These are phyloP conservation scores for Gymnopilus dilepis DNA, from an alignment of 768 basidiomycete species.

Conservation along the genomic window DNA sequence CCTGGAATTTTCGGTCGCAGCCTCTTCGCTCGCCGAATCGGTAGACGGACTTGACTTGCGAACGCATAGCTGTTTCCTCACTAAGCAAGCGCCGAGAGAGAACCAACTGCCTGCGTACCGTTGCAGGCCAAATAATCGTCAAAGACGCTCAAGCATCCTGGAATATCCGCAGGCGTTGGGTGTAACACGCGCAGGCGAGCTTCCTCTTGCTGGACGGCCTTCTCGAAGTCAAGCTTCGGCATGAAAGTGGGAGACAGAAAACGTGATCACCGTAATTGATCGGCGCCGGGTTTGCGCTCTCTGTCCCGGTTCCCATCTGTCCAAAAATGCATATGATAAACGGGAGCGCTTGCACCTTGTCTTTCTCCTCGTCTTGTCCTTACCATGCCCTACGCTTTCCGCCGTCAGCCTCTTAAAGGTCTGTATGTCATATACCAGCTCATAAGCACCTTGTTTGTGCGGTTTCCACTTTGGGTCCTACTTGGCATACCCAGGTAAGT, in stretches of 20 bases:
- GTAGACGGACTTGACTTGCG: conserved; percentile 86
- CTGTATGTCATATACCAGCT: conserved; percentile 52
- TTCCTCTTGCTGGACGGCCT: conserved; percentile 69
- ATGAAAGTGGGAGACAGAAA: conserved; percentile 26
- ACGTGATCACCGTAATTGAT: background rate
- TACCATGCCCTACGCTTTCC: conserved; percentile 38
- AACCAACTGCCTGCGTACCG: conserved; percentile 41
- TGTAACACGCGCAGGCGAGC: conserved; percentile 66
- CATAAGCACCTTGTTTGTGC: conserved; percentile 44
- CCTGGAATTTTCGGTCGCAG: conserved; percentile 81
- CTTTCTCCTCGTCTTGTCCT: conserved; percentile 2
- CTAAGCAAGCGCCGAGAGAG: conserved; percentile 16
- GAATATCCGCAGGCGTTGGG: conserved; percentile 80
- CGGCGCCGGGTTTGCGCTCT: background rate
- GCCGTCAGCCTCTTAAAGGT: conserved; percentile 54
- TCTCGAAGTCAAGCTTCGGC: conserved; percentile 55
- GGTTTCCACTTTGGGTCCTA: conserved; percentile 54
- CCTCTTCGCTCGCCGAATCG: conserved; percentile 77
- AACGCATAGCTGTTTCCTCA: conserved; percentile 62
- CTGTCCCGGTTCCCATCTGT: background rate
- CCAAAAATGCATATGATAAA: conserved; percentile 18
- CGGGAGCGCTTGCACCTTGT: background rate
- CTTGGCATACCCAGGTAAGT: conserved; percentile 42
- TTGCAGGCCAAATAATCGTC: conserved; percentile 77
- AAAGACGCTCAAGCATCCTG: conserved; percentile 78